Base-by-base conservation (phyloP, 495 filamentous ascomycete genomes). In the Podospora pseudocomata region DNA sequence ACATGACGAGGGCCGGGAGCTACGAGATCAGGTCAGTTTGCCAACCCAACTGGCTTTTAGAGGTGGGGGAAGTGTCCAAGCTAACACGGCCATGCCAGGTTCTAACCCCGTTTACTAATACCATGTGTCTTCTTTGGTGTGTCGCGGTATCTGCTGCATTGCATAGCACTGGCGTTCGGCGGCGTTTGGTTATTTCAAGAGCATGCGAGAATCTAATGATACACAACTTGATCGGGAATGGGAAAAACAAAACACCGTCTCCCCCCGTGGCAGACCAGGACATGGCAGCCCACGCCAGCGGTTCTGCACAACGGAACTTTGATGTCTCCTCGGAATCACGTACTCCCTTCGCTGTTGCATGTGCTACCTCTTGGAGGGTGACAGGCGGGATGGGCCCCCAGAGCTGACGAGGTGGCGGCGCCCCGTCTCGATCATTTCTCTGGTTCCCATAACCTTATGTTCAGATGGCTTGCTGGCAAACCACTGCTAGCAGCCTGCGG, bases 1-100 rank as follows among this genome's bases (percentile, higher is more conserved):
- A 99, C 80, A 99, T 99, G 96, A 99, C 96, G 32, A 86, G 96
- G 60, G 96, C 94, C 19, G 91, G 91, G 18, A 90, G 86, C 76
- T 93, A 92, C 77, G 91, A 92, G 78, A 92, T 92, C 65, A 78
- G 90, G 87, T 92, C 60, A 63, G 80, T 76, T n/a, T 11, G 32
- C 27, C 15, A 49, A 16, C 13, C 39, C 39, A 11, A 5, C 5
- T 16, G 39, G 39, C 39, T 13, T 49, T 3, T 49, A 13, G 39
- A 23, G 23, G 23, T 23, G 23, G 23, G 23, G 39, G 39, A 13
- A 32, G 30, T 16, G 9, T 11, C 6, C 9, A 11, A 1, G 13
- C 39, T 49, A 49, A 49, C 39, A 49, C 39, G 9, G 39, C 39
- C 7, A 49, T 11, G 15, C 5, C 39, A 49, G 39, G 39, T 49